Percentiles rank a stretch among this genome's conserved stretches.
phyloP scores from a whole-genome alignment of 2,329 filamentous ascomycete species.

The Cercospora nicotianae region DNA sequence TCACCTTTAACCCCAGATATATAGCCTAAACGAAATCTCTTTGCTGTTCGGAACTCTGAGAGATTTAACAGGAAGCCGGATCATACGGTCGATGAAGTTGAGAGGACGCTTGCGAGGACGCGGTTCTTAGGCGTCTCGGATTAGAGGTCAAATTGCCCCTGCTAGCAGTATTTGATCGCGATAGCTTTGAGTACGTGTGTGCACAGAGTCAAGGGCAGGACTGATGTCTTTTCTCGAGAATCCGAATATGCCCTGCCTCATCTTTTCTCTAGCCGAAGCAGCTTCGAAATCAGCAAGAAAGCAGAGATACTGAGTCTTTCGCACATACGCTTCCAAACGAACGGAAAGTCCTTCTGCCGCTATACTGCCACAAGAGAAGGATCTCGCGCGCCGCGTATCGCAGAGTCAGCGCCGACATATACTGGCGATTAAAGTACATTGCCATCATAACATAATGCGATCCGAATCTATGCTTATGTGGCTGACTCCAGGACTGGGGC shows the following conservation, averaged over 20 bases:
- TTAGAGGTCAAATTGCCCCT: background rate
- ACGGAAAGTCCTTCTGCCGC: background rate
- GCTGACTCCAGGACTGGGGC: background rate
- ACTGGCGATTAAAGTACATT: background rate
- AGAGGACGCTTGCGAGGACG: background rate
- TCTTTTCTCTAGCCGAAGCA: background rate
- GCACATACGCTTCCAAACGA: background rate
- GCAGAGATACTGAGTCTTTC: background rate
- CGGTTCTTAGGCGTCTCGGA: background rate
- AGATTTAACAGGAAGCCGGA: background rate
- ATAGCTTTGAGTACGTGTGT: background rate
- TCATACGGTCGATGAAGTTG: background rate
- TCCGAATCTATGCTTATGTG: background rate
- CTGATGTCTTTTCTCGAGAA: background rate
- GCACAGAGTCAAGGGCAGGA: background rate
- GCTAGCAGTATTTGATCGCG: background rate
- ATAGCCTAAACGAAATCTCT: background rate
- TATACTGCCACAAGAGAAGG: background rate
- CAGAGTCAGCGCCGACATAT: background rate
- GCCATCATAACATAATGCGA: background rate
- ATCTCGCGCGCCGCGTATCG: background rate
- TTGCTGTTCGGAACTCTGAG: background rate
- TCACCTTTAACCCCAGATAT: background rate
- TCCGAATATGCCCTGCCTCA: background rate
- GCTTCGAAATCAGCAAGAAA: background rate